These are phyloP conservation scores for Solanum piurae DNA, from an alignment of 257 asterid genomes.

Conservation along the genomic window DNA sequence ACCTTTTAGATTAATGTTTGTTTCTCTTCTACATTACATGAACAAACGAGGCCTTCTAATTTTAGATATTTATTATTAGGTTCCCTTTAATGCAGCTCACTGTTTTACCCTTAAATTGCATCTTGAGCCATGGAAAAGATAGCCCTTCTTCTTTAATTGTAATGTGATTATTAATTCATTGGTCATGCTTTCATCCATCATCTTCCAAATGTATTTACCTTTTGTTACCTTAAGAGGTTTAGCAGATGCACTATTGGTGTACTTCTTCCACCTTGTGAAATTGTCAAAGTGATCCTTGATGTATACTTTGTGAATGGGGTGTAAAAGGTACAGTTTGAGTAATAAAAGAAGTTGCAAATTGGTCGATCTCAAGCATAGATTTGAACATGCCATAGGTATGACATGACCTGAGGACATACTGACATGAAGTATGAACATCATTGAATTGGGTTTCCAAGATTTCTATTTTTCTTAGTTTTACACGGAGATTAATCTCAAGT, in stretches of 20 bases:
- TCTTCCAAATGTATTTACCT: neutral
- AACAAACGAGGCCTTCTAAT: neutral
- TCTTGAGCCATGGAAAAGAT: neutral
- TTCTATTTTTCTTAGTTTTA: neutral
- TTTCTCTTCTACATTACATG: neutral
- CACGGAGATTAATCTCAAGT: neutral
- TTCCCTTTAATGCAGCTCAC: neutral
- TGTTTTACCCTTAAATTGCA: neutral
- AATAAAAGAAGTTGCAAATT: neutral
- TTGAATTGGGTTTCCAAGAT: neutral
- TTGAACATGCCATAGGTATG: neutral
- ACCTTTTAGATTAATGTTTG: neutral
- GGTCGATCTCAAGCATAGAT: neutral
- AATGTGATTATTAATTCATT: neutral
- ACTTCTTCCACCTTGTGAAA: neutral
- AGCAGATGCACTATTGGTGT: neutral
- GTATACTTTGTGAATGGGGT: neutral
- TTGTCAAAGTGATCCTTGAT: neutral
- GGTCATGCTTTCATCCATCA: neutral
- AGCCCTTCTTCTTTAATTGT: neutral
- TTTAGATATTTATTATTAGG: neutral
- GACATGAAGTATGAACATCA: neutral
- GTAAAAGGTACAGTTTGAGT: neutral
- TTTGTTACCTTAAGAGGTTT: neutral
- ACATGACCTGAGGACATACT: neutral